Evolutionary conservation across 306 rosid species (phyloP), one percentile per base, ranked within the genome.

Genomic region (Acacia melanoxylon): DNA sequence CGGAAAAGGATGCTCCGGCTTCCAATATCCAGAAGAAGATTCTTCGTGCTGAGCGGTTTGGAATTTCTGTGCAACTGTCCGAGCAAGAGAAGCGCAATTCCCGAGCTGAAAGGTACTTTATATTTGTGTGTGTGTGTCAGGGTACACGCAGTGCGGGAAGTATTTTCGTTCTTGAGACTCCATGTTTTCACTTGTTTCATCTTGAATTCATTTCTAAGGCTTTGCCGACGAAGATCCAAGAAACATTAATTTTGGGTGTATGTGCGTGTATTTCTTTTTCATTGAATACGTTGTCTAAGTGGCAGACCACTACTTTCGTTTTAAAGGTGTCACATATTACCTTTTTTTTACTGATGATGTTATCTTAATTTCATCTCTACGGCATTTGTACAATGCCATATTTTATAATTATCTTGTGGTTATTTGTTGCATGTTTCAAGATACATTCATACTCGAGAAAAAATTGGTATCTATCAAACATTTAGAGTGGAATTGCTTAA

Each of bases 41-140:
- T 24, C 87, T 81, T 40, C 89, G 97, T 8, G 97, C 95, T 3
- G 93, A 92, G 89, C 90, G 95, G 41, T 92, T 92, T 4, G 95
- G 93, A 22, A 89, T 92, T 42, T 78, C 92, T 16, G 84, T 87
- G 27, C 95, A 85, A 49, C 72, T 92, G 3, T 85, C 97, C 3
- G 93, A 92, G 67, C 83, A 85, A 37, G 94, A 90, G 84, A 92
- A 89, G 85, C 93, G 97, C 72, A 88, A 88, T 80, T 88, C 97
- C 59, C 91, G 97, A 2, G 93, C 94, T 20, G 94, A 92, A 79
- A 92, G 97, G 97, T 92, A 48, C 9, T 20, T n/a, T 27, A 1
- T 33, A 12, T 12, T 2, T 67, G 6, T 20, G 37, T 31, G 20
- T 33, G 51, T 31, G 13, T 33, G 40, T 31, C 51, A 33, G 68